A percentile compares a stretch with the other conserved stretches of the same genome.
Evolutionary conservation across 371 early-diverging fungal genomes (phyloP).

Genomic region (Rozella allomycis): DNA sequence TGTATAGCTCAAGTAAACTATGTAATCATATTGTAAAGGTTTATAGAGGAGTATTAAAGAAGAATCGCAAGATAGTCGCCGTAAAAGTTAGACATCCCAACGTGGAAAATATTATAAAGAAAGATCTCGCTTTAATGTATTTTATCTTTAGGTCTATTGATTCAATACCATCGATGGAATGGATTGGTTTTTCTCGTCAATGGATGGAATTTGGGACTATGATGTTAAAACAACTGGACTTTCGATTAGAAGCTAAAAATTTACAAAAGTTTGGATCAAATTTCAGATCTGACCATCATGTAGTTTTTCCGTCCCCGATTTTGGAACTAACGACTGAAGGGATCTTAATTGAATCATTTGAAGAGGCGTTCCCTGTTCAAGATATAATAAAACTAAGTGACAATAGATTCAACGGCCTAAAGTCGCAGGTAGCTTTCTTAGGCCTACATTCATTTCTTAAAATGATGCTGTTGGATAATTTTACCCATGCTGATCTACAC

Average conservation of each 20-base stretch:
- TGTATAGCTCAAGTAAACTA: constrained; percentile 81
- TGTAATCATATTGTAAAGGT: constrained; percentile 21
- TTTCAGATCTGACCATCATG: constrained; percentile 20
- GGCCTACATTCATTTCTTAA: background rate
- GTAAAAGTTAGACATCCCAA: constrained; percentile 84
- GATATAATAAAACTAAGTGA: constrained; percentile 8
- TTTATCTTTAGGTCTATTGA: constrained; percentile 40
- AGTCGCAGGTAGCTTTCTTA: background rate
- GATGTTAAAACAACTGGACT: constrained; percentile 76
- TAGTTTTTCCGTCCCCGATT: constrained; percentile 6
- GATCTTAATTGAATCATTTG: constrained; percentile 2
- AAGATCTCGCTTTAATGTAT: constrained; percentile 58
- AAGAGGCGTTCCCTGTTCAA: background rate
- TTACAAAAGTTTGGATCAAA: constrained; percentile 40
- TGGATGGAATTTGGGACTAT: constrained; percentile 64
- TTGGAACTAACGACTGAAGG: constrained; percentile 3
- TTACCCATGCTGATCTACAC: constrained; percentile 7
- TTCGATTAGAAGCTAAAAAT: constrained; percentile 58
- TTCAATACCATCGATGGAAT: constrained; percentile 45
- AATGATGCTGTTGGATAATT: constrained; percentile 5
- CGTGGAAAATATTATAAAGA: constrained; percentile 36
- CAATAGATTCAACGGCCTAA: constrained; percentile 8
- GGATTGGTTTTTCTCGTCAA: constrained; percentile 69
- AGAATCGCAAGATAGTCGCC: constrained; percentile 42
- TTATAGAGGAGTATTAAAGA: background rate